Conservation (phyloP, 768 basidiomycete genomes). For the Xerocomellus intermedius region DNA sequence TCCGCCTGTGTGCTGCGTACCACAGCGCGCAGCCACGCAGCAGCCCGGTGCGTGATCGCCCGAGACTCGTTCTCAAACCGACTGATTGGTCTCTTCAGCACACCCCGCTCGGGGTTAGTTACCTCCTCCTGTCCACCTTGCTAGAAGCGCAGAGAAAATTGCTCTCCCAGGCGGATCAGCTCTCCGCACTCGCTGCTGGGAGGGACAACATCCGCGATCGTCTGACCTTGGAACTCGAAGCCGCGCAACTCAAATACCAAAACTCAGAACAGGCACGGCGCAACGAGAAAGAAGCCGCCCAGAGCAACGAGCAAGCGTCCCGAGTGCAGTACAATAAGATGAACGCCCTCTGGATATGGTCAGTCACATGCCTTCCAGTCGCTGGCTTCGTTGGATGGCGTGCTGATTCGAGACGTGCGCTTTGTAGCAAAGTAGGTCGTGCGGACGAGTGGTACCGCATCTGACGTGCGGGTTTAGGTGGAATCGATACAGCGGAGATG, state of each 20-base stretch:
- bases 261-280: neutral
- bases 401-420: neutral
- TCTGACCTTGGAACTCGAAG: neutral
- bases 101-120: neutral
- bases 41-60: neutral
- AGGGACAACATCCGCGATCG: neutral
- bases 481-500: neutral
- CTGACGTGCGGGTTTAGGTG: neutral
- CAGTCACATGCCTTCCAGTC: neutral
- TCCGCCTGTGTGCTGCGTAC: neutral
- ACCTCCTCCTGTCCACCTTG: neutral
- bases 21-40: neutral
- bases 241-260: neutral
- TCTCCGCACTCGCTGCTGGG: neutral
- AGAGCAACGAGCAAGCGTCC: neutral
- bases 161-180: neutral
- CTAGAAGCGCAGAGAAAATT: neutral
- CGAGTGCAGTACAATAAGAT: neutral
- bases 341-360: constrained; percentile 1
- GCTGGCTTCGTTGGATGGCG: neutral
- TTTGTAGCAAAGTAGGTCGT: constrained; percentile 1
- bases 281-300: neutral
- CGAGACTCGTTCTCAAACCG: neutral
- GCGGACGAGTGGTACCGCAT: neutral
- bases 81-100: neutral